A percentile compares a stretch with the other conserved stretches of the same genome.
phyloP scores from a whole-genome alignment of 208 protist genomes.

The Wallacemonas collosoma region DNA sequence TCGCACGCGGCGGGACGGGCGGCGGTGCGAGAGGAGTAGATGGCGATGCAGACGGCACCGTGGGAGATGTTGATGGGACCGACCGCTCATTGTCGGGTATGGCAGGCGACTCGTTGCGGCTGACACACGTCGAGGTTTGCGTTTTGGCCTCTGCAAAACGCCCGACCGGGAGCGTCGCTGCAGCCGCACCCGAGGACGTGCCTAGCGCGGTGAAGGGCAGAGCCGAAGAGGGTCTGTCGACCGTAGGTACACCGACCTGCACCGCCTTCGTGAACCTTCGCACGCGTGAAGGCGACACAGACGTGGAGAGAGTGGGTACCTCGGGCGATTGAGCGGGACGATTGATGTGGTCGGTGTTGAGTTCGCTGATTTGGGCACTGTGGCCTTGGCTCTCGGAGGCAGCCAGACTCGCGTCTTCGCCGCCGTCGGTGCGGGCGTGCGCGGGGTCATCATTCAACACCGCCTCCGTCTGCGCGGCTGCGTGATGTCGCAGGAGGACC shows the following conservation, averaged over 20 bases:
- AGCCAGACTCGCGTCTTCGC: too few relatives aligned
- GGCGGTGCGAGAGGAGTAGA: not conserved
- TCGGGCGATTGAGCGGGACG: not conserved
- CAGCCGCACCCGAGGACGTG: not conserved
- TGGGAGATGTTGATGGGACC: not conserved
- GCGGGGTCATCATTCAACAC: not conserved
- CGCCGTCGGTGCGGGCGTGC: not conserved
- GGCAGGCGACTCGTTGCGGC: not conserved
- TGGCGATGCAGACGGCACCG: not conserved
- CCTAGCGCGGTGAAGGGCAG: not conserved
- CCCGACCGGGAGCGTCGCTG: not conserved
- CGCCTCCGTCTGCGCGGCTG: slow-evolving; percentile 1
- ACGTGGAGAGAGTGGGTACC: not conserved
- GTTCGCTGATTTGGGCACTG: too few relatives aligned
- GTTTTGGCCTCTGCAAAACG: not conserved
- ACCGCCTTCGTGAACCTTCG: slow-evolving; percentile 10
- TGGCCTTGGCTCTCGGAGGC: too few relatives aligned
- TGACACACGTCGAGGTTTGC: not conserved
- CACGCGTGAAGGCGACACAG: not conserved
- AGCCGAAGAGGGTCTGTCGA: slow-evolving; percentile 6
- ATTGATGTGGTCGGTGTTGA: too few relatives aligned
- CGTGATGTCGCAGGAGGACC: not conserved
- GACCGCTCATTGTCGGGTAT: not conserved
- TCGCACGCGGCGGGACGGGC: not conserved
- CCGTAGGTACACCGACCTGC: slow-evolving; percentile 1